A percentile compares a stretch with the other conserved stretches of the same genome.
phyloP scores from a whole-genome alignment of 2,329 filamentous ascomycete species.

The Blumeria graminis region DNA sequence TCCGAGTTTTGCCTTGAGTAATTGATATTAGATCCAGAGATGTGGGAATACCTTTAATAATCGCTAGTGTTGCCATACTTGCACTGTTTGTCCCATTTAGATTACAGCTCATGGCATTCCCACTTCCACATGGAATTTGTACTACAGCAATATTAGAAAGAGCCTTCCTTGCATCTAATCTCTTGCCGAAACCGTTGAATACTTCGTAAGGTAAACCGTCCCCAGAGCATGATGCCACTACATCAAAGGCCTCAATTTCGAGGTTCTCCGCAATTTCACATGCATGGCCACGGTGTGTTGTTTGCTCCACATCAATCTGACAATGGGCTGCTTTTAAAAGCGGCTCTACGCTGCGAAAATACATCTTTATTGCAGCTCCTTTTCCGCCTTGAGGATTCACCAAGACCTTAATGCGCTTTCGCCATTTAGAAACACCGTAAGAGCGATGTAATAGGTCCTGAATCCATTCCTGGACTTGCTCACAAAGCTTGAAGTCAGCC shows the following conservation, averaged over 20 bases:
- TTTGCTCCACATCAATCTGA: constrained; percentile 46
- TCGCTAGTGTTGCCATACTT: constrained; percentile 52
- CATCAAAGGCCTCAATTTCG: constrained; percentile 61
- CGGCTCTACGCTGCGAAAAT: constrained; percentile 51
- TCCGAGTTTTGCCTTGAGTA: constrained; percentile 53
- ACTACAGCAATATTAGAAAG: constrained; percentile 56
- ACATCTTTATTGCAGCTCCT: constrained; percentile 49
- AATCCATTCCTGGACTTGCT: constrained; percentile 26
- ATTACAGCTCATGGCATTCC: constrained; percentile 85
- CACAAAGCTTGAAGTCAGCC: constrained; percentile 17
- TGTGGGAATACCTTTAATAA: constrained; percentile 71
- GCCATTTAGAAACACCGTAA: constrained; percentile 42
- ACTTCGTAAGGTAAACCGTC: constrained; percentile 84
- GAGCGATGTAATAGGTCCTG: constrained; percentile 39
- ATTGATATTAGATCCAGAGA: constrained; percentile 70
- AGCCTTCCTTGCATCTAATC: constrained; percentile 49
- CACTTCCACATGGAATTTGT: constrained; percentile 77
- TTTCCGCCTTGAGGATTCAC: constrained; percentile 82
- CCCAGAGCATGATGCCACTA: constrained; percentile 71
- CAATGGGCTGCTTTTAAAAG: constrained; percentile 66
- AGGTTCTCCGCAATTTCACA: constrained; percentile 50
- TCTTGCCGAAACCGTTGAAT: constrained; percentile 72
- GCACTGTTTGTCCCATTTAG: constrained; percentile 58
- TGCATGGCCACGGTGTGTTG: constrained; percentile 52
- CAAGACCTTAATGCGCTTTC: constrained; percentile 64